Evolutionary conservation across 306 rosid species (phyloP).

Genomic region (Geum urbanum): DNA sequence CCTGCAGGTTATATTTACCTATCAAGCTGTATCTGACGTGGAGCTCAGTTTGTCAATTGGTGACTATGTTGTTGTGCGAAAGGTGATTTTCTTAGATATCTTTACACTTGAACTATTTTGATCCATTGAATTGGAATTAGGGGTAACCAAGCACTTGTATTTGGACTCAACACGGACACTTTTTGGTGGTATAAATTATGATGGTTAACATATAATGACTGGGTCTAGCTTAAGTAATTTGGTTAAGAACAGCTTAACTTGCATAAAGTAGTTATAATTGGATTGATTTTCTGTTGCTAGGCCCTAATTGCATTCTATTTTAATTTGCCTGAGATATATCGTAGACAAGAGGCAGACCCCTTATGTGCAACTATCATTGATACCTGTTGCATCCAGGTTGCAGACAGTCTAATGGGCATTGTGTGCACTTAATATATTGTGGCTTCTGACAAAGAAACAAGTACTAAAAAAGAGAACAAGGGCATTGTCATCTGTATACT

Average conservation of each 20-base stretch:
- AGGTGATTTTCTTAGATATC: slow-evolving; percentile 47
- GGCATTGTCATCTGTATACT: too few relatives aligned
- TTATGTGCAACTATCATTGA: too few relatives aligned
- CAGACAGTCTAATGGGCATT: too few relatives aligned
- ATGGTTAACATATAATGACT: background rate
- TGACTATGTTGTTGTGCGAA: slow-evolving; percentile 78
- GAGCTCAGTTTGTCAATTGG: slow-evolving; percentile 84
- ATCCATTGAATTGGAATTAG: background rate
- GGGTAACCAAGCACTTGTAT: background rate
- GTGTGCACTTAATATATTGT: too few relatives aligned
- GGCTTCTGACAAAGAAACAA: too few relatives aligned
- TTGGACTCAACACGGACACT: background rate
- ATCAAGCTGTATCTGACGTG: slow-evolving; percentile 75
- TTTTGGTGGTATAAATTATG: background rate
- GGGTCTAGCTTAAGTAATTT: background rate
- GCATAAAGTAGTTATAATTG: background rate
- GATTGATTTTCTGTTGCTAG: slow-evolving; percentile 2
- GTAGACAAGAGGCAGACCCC: too few relatives aligned
- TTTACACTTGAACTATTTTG: background rate
- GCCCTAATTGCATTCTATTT: background rate
- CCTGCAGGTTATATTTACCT: slow-evolving; percentile 70
- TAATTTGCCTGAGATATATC: background rate
- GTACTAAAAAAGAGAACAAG: too few relatives aligned
- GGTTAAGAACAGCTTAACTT: background rate
- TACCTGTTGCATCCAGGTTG: too few relatives aligned